phyloP scores from a whole-genome alignment of 2,329 filamentous ascomycete genomes.

The Penicillium aurantiogriseum region DNA sequence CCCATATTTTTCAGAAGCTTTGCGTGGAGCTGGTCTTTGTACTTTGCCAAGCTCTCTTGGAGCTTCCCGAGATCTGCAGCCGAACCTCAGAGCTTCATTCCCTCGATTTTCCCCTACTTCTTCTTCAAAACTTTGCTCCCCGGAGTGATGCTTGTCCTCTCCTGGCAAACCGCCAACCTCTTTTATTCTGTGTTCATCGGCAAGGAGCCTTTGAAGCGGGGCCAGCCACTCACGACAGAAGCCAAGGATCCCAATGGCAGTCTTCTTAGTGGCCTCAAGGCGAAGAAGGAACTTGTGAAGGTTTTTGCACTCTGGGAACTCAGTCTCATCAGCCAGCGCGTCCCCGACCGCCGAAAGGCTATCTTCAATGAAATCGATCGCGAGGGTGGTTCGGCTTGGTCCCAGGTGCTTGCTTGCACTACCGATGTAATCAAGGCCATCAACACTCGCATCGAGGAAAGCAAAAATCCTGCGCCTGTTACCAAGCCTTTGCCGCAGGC shows the following conservation, averaged over 20 bases:
- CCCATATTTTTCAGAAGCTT: constrained; percentile 59
- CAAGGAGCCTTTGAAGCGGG: constrained; percentile 78
- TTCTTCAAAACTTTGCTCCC: constrained; percentile 59
- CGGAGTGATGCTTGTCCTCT: constrained; percentile 63
- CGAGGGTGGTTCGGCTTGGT: constrained; percentile 75
- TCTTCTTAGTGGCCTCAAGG: constrained; percentile 76
- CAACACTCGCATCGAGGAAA: constrained; percentile 64
- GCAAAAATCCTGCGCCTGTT: constrained; percentile 48
- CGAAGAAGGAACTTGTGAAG: constrained; percentile 75
- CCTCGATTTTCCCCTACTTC: constrained; percentile 57
- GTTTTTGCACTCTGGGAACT: constrained; percentile 92
- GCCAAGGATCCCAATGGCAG: constrained; percentile 91
- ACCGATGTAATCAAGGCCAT: constrained; percentile 68
- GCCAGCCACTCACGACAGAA: constrained; percentile 76
- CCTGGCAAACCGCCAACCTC: constrained; percentile 76
- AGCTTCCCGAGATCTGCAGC: constrained; percentile 71
- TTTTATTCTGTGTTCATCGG: constrained; percentile 79
- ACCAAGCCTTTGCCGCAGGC: constrained; percentile 35
- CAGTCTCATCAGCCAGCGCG: constrained; percentile 72
- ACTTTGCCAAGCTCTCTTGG: constrained; percentile 69
- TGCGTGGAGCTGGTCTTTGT: constrained; percentile 69
- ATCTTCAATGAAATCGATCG: constrained; percentile 89
- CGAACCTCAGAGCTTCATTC: constrained; percentile 52
- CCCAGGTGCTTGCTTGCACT: constrained; percentile 70
- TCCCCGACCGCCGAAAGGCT: constrained; percentile 70